phyloP scores from a whole-genome alignment of 2,329 filamentous ascomycete genomes.

The Sphaerulina vaccinii region DNA sequence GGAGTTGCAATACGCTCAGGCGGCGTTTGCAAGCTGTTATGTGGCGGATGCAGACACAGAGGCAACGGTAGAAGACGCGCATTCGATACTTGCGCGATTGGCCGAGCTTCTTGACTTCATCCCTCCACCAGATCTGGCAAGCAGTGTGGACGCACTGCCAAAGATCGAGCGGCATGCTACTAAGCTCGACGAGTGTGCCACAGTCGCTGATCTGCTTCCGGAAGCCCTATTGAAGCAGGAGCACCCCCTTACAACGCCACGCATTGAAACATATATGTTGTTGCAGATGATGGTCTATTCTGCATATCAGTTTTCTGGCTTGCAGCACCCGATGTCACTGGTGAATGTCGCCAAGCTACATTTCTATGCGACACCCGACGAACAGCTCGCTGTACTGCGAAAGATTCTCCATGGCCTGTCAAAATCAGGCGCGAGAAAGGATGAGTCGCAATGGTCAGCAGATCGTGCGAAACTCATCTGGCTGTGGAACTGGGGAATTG shows the following conservation, averaged over 20 bases:
- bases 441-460: slow-evolving; percentile 63
- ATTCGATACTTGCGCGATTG: slow-evolving; percentile 61
- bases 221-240: slow-evolving; percentile 55
- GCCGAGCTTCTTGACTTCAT: slow-evolving; percentile 61
- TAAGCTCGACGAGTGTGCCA: slow-evolving; percentile 35
- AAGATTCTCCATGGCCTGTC: slow-evolving; percentile 59
- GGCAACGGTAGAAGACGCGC: slow-evolving; percentile 60
- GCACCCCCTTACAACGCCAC: slow-evolving; percentile 66
- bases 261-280: slow-evolving; percentile 55
- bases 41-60: slow-evolving; percentile 59
- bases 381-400: slow-evolving; percentile 61
- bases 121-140: slow-evolving; percentile 50
- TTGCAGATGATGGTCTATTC: slow-evolving; percentile 61
- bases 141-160: slow-evolving; percentile 44
- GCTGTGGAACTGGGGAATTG: slow-evolving; percentile 69
- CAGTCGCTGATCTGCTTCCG: slow-evolving; percentile 38
- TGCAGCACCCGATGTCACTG: slow-evolving; percentile 45
- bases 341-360: slow-evolving; percentile 57
- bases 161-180: slow-evolving; percentile 41
- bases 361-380: slow-evolving; percentile 61
- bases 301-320: slow-evolving; percentile 43
- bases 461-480: slow-evolving; percentile 67
- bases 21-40: slow-evolving; percentile 67
- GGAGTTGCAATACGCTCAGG: slow-evolving; percentile 64
- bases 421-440: slow-evolving; percentile 45